Evolutionary conservation across 2,329 filamentous ascomycete species (phyloP).

Genomic region (Myriosclerotinia curreyana): DNA sequence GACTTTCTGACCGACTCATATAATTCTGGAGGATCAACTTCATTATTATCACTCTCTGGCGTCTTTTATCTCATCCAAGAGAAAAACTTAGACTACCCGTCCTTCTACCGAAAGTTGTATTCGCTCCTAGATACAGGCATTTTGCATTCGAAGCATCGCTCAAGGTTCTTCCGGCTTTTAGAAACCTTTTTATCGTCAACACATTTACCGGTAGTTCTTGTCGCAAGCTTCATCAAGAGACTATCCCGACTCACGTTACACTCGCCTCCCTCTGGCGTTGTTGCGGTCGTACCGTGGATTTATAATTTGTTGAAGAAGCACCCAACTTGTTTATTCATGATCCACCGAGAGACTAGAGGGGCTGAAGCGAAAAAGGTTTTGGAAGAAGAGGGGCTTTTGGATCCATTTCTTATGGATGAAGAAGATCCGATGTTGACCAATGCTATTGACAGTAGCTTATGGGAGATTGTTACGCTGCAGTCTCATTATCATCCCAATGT

Average conservation of each 20-base stretch:
- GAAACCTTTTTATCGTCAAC: constrained; percentile 88
- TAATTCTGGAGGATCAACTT: constrained; percentile 79
- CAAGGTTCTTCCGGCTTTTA: constrained; percentile 86
- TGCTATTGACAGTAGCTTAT: constrained; percentile 89
- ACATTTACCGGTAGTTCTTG: constrained; percentile 84
- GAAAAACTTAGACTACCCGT: constrained; percentile 92
- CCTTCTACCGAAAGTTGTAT: constrained; percentile 92
- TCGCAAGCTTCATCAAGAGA: constrained; percentile 96
- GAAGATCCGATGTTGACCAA: constrained; percentile 77
- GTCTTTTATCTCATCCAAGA: constrained; percentile 93
- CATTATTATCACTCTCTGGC: constrained; percentile 83
- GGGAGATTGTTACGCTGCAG: constrained; percentile 90
- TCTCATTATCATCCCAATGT: constrained; percentile 97
- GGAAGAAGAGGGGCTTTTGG: constrained; percentile 58
- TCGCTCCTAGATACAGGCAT: constrained; percentile 82
- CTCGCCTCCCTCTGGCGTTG: constrained; percentile 84
- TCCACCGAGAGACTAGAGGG: constrained; percentile 71
- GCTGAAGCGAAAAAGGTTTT: constrained; percentile 56
- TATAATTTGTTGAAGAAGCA: constrained; percentile 93
- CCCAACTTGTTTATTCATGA: constrained; percentile 91
- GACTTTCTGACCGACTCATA: constrained; percentile 97
- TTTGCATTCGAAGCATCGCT: constrained; percentile 90
- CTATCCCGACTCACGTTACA: constrained; percentile 79
- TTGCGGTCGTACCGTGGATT: constrained; percentile 85
- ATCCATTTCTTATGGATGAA: constrained; percentile 76